Percentiles rank a stretch among this genome's conserved stretches.
These are phyloP conservation scores for Digitaria exilis DNA, from an alignment of 202 grass and related monocot species.

Conservation along the genomic window DNA sequence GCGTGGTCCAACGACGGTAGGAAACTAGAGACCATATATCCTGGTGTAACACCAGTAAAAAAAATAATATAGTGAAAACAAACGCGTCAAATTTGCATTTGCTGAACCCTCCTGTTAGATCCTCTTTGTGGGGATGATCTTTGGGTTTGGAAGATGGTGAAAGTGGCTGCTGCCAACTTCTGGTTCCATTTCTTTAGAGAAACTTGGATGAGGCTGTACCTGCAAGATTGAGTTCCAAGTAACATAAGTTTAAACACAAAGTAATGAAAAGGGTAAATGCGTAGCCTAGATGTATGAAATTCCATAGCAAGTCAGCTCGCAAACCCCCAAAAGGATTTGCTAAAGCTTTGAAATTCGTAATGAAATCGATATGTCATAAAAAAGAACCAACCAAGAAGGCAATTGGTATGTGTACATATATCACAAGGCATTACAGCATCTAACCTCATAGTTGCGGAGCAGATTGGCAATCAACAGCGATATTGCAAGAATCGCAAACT, in stretches of 20 bases:
- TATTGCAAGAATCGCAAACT: conserved; percentile 72
- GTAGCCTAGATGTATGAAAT: too few species aligned
- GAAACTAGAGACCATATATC: conserved; percentile 38
- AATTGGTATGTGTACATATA: too few species aligned
- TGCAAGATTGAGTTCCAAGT: conserved; percentile 46
- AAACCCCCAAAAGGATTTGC: neutral
- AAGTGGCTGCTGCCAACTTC: conserved; percentile 35
- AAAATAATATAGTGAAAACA: conserved; percentile 37
- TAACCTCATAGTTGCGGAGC: conserved; percentile 76
- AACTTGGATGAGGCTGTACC: conserved; percentile 57
- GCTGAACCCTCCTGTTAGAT: conserved; percentile 34
- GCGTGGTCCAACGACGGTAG: conserved; percentile 7
- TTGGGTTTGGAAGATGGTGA: conserved; percentile 59
- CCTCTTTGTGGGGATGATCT: conserved; percentile 61
- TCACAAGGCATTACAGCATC: conserved; percentile 11
- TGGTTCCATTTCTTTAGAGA: conserved; percentile 34
- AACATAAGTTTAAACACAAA: neutral
- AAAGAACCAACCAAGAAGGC: too few species aligned
- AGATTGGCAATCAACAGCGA: conserved; percentile 67
- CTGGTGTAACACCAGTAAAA: conserved; percentile 58
- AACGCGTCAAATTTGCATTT: conserved; percentile 7
- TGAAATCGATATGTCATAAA: neutral
- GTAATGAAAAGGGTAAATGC: too few species aligned
- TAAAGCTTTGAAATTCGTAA: neutral
- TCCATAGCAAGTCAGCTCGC: too few species aligned